Conservation (phyloP, 2,329 filamentous ascomycete species). For the Stagonosporopsis tanaceti region DNA sequence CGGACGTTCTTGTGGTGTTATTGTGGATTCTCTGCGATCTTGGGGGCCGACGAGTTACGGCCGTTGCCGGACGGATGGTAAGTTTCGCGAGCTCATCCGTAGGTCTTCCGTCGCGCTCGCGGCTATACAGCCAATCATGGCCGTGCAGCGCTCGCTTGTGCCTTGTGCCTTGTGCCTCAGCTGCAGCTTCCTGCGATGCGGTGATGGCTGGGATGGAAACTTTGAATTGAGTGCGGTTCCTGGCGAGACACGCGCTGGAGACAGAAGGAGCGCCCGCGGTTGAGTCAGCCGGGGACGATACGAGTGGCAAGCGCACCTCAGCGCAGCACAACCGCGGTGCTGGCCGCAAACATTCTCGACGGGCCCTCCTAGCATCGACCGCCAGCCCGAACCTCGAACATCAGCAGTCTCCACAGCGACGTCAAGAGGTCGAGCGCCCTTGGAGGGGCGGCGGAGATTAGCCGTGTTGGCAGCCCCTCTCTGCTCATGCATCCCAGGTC, state of each 20-base stretch:
- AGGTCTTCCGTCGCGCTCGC: conserved; percentile 5
- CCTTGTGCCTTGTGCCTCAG: conserved; percentile 10
- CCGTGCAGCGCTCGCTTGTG: conserved; percentile 1
- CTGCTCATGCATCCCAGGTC: conserved; percentile 18
- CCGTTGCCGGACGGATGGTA: conserved; percentile 22
- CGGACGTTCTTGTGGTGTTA: conserved; percentile 6
- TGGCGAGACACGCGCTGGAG: background rate
- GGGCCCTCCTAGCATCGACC: conserved; percentile 12
- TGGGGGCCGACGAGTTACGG: conserved; percentile 5
- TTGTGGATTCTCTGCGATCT: conserved; percentile 13
- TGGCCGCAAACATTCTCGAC: conserved; percentile 11
- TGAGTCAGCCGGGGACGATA: conserved; percentile 6
- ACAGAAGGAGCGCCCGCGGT: background rate
- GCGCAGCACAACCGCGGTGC: conserved; percentile 4
- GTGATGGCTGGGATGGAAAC: background rate
- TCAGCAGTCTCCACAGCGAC: conserved; percentile 17
- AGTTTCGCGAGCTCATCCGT: conserved; percentile 18
- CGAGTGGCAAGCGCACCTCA: conserved; percentile 17
- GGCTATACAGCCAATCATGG: conserved; percentile 15
- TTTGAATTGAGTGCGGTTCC: conserved; percentile 4
- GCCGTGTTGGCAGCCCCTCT: conserved; percentile 23
- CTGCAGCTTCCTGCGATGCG: conserved; percentile 2
- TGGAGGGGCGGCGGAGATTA: conserved; percentile 21
- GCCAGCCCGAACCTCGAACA: conserved; percentile 13
- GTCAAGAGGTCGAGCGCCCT: conserved; percentile 11